phyloP scores from a whole-genome alignment of 352 stramenopile genomes.

The Blastocystis sp. region DNA sequence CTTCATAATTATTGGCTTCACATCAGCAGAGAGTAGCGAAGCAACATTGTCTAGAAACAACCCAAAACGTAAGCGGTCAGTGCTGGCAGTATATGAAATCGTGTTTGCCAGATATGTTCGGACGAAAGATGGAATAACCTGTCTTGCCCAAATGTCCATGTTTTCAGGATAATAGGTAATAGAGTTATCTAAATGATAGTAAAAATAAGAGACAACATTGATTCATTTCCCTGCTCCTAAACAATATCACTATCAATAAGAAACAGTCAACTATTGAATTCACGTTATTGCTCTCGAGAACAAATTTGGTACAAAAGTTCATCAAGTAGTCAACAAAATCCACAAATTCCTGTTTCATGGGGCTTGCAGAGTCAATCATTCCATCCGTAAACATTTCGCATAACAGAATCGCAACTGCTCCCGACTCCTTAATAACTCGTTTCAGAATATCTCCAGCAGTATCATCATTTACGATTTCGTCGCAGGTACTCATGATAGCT shows the following conservation, averaged over 20 bases:
- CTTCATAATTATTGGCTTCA: neutral
- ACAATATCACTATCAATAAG: neutral
- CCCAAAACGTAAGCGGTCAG: neutral
- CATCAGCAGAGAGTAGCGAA: neutral
- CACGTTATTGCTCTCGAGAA: neutral
- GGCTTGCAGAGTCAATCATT: neutral
- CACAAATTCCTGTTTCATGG: neutral
- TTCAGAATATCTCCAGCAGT: neutral
- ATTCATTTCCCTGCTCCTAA: neutral
- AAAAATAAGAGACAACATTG: neutral
- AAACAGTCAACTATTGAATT: neutral
- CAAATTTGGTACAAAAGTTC: neutral
- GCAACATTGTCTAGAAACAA: neutral
- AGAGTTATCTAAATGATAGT: neutral
- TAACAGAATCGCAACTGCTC: neutral
- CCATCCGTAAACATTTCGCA: neutral
- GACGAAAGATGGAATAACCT: conserved; percentile 15
- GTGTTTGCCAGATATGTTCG: neutral
- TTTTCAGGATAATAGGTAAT: conserved; percentile 1
- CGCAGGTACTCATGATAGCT: neutral
- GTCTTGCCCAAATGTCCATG: neutral
- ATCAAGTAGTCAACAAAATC: neutral
- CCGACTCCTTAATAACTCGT: neutral
- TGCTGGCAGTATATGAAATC: no score
- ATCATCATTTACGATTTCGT: neutral